These are phyloP conservation scores for Trypanosoma conorhini DNA, from an alignment of 208 protist genomes.

Conservation along the genomic window DNA sequence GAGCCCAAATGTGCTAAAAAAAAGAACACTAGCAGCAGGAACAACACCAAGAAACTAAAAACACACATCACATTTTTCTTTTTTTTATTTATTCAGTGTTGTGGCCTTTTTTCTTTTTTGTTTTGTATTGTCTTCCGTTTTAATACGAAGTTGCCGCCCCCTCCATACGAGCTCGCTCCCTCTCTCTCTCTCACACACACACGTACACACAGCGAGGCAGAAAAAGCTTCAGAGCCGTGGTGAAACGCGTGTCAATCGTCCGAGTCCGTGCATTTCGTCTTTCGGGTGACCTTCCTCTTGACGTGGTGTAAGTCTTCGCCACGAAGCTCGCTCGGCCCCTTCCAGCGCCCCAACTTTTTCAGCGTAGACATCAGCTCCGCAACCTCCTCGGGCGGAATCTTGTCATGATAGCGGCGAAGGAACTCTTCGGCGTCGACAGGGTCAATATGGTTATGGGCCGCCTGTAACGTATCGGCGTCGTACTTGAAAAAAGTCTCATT, in stretches of 20 bases:
- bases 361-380: conserved; percentile 62
- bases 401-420: conserved; percentile 76
- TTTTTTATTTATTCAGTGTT: neutral
- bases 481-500: conserved; percentile 81
- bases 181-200: neutral
- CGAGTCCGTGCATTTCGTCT: conserved; percentile 75
- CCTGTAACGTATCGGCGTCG: conserved; percentile 75
- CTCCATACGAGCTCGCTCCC: too few species aligned
- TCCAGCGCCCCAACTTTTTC: conserved; percentile 79
- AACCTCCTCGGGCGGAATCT: conserved; percentile 70
- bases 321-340: conserved; percentile 63
- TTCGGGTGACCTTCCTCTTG: conserved; percentile 62
- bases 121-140: too few species aligned
- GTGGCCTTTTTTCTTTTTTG: too few species aligned
- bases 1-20: neutral
- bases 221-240: neutral
- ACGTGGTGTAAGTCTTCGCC: conserved; percentile 64
- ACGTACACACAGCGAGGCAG: neutral
- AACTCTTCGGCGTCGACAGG: conserved; percentile 80
- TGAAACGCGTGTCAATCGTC: conserved; percentile 17
- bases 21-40: neutral
- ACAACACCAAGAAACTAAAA: neutral
- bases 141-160: too few species aligned
- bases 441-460: conserved; percentile 82
- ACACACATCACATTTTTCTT: neutral